Evolutionary conservation across 2,329 filamentous ascomycete species (phyloP), one percentile per base, ranked within the genome.

Genomic region (Fusarium pseudonygamai): DNA sequence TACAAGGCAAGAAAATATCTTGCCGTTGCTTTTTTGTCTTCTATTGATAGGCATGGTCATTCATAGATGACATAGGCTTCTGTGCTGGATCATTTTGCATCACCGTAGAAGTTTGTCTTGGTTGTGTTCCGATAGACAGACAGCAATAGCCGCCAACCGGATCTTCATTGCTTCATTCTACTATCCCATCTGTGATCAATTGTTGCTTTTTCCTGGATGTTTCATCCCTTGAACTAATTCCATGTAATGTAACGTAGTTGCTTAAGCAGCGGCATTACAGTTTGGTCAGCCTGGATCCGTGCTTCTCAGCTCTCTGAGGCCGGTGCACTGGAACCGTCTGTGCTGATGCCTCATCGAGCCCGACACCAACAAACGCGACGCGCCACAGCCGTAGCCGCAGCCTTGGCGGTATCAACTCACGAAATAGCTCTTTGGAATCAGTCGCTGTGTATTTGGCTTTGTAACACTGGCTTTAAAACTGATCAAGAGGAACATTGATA

Each of bases 11-110:
- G 5, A 13, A 32, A 32, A 3, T 18, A n/a, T 18, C 3, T n/a
- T 49, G 7, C 24, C 8, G 1, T 7, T 9, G 3, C 0, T 6
- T 13, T 32, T 13, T 16, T 13, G 8, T 30, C 18, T n/a, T n/a
- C 12, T 3, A 6, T 16, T 5, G 8, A 20, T 6, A 22, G 14
- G 6, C 2, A 13, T 14, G 24, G 10, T 22, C 26, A 15, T 28
- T 22, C 6, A 3, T 9, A 0, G 2, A 20, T 2, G 13, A 4
- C 22, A 7, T 24, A 18, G 28, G 15, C 22, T 18, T 18, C 0
- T 5, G 32, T 32, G 32, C 12, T 32, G 32, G 12, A 32, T 32
- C 32, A 13, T 32, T 14, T 32, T 32, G 32, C 12, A 14, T 14
- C 32, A 13, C 13, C 32, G 32, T 14, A 32, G 28, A 6, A 30